Evolutionary conservation across 2,329 filamentous ascomycete species (phyloP), one percentile per base, ranked within the genome.

Genomic region (Capronia coronata): DNA sequence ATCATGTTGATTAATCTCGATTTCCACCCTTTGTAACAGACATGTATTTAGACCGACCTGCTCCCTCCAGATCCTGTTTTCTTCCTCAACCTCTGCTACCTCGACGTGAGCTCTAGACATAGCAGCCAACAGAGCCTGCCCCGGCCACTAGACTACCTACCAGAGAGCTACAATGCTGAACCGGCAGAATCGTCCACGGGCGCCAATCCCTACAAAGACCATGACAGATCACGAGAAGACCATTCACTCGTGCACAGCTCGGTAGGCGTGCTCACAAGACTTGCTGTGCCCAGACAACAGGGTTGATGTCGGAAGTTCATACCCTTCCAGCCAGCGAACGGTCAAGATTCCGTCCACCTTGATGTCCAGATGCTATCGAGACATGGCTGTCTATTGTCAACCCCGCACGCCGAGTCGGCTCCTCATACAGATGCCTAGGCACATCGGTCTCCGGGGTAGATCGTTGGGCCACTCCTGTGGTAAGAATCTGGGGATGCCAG

Each of bases 1-100:
- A 11, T 3, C 16, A 30, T 45, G 42, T 45, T 45, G 42, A 45
- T 45, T 45, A 45, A 45, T 45, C 42, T n/a, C 19, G 8, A 25
- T 18, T 41, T 16, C 38, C 5, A 9, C 8, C n/a, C 13, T 11
- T 14, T 8, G 18, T 8, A 21, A 25, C 42, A 45, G 3, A 45
- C 37, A 45, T 22, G n/a, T n/a, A n/a, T n/a, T n/a, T 22, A 45
- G 27, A 3, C 18, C 14, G 29, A 21, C 3, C 40, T 32, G 14
- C 42, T 25, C 42, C 42, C 25, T 19, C 42, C 42, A 16, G 9
- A 34, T 22, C 8, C 4, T 23, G 13, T 41, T 21, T 41, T 41
- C 38, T 25, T 41, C 16, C 7, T 37, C n/a, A 16, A 37, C 11
- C 34, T 5, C 34, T 18, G n/a, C 6, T 9, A 6, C n/a, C n/a